Evolutionary conservation across 192 early-diverging fungal genomes (phyloP).

Genomic region (Coemansia sp.): DNA sequence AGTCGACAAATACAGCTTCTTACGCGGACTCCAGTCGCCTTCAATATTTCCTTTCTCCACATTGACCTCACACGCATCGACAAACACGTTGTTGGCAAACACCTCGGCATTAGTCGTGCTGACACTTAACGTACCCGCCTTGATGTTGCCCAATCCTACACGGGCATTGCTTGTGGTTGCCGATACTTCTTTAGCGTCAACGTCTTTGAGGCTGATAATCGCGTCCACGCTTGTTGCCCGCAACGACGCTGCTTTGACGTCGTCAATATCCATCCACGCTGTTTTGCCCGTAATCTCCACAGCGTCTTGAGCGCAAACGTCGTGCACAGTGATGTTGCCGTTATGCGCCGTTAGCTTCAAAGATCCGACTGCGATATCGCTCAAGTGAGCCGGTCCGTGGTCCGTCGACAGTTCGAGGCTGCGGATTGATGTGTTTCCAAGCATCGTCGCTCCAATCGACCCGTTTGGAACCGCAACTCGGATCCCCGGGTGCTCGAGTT

Average conservation of each 20-base stretch:
- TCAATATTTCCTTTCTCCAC: conserved; percentile 36
- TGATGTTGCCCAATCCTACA: conserved; percentile 46
- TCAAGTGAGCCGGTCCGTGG: conserved; percentile 48
- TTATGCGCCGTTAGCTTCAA: conserved; percentile 39
- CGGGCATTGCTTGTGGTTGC: conserved; percentile 45
- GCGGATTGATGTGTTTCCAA: conserved; percentile 33
- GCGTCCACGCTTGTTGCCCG: conserved; percentile 40
- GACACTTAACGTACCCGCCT: conserved; percentile 29
- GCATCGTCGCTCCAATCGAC: conserved; percentile 42
- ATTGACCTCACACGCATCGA: conserved; percentile 25
- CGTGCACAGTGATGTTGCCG: conserved; percentile 51
- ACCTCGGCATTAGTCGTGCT: conserved; percentile 38
- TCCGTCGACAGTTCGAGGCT: conserved; percentile 32
- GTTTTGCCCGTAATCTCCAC: conserved; percentile 33
- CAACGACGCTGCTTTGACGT: conserved; percentile 21
- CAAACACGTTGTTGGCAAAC: conserved; percentile 24
- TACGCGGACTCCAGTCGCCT: conserved; percentile 37
- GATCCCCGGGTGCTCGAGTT: conserved; percentile 39
- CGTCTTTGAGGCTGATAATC: conserved; percentile 52
- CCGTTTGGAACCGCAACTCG: conserved; percentile 38
- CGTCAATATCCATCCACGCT: conserved; percentile 55
- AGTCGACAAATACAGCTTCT: conserved; percentile 45
- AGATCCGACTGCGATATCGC: conserved; percentile 33
- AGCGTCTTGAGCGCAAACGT: conserved; percentile 18
- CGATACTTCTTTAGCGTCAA: conserved; percentile 21